Conservation (phyloP, 345 rosid species). For the Euphorbia pulcherrima region DNA sequence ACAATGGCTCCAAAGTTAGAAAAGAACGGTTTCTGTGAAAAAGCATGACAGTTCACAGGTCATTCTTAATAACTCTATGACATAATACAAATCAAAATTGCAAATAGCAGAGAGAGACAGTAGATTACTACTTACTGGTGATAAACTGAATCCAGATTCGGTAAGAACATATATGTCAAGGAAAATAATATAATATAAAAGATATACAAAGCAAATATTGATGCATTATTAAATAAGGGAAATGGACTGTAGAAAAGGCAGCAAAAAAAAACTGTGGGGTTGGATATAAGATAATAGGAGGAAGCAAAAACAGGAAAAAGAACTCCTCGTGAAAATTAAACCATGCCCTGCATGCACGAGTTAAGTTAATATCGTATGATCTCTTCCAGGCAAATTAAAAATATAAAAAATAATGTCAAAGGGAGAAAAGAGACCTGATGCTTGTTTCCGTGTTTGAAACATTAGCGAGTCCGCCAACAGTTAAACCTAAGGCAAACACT, state of each 20-base stretch:
- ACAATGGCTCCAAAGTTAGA: conserved; percentile 97
- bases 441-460: conserved; percentile 83
- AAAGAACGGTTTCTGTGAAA: conserved; percentile 84
- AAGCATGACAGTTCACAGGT: neutral
- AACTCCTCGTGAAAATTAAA: conserved; percentile 98
- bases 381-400: neutral
- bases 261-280: conserved; percentile 2
- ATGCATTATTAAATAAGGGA: neutral
- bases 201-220: conserved; percentile 1
- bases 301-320: conserved; percentile 88
- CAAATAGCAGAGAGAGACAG: neutral
- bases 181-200: conserved; percentile 39
- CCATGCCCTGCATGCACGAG: conserved; percentile 62
- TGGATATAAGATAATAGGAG: conserved; percentile 98
- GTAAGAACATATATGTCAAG: conserved; percentile 55
- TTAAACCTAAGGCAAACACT: conserved; percentile 46
- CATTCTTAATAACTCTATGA: neutral
- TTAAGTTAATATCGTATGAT: neutral
- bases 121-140: conserved; percentile 66
- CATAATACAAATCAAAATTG: neutral
- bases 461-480: conserved; percentile 90
- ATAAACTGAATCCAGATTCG: conserved; percentile 90
- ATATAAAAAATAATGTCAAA: neutral
- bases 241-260: conserved; percentile 3
- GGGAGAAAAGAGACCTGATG: conserved; percentile 49